Conservation (phyloP, 2,329 filamentous ascomycete species). For the Ophiostoma pallidulum region DNA sequence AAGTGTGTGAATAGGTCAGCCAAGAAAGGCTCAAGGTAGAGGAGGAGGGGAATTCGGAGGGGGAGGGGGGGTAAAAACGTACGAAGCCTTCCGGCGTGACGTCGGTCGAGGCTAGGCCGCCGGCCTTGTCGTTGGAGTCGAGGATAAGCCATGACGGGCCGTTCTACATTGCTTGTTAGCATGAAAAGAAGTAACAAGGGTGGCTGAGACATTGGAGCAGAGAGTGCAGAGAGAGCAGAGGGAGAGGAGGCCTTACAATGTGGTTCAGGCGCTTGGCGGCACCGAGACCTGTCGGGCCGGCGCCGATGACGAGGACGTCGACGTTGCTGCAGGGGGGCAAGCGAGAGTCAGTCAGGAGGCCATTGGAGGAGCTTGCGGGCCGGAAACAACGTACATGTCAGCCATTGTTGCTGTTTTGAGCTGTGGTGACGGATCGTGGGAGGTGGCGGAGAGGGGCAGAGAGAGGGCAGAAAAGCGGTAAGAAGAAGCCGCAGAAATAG, state of each 20-base stretch:
- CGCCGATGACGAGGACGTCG: constrained; percentile 95
- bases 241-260: constrained; percentile 54
- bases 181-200: background rate
- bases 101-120: constrained; percentile 93
- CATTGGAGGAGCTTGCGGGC: background rate
- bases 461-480: constrained; percentile 7
- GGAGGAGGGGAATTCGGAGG: background rate
- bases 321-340: constrained; percentile 54
- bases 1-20: constrained; percentile 3
- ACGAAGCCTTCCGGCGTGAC: constrained; percentile 94
- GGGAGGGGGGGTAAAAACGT: constrained; percentile 39
- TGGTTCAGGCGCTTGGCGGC: constrained; percentile 97
- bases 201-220: background rate
- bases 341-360: background rate
- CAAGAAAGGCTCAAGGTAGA: background rate
- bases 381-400: constrained; percentile 6
- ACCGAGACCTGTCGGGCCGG: constrained; percentile 93
- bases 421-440: background rate
- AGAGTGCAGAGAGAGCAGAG: too few relatives aligned
- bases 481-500: constrained; percentile 2
- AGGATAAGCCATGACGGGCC: constrained; percentile 93
- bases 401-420: constrained; percentile 7
- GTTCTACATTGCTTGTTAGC: constrained; percentile 45
- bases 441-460: background rate
- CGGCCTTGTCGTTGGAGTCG: constrained; percentile 83